phyloP scores from a whole-genome alignment of 495 filamentous ascomycete genomes.

The Mycothermus thermophilus region DNA sequence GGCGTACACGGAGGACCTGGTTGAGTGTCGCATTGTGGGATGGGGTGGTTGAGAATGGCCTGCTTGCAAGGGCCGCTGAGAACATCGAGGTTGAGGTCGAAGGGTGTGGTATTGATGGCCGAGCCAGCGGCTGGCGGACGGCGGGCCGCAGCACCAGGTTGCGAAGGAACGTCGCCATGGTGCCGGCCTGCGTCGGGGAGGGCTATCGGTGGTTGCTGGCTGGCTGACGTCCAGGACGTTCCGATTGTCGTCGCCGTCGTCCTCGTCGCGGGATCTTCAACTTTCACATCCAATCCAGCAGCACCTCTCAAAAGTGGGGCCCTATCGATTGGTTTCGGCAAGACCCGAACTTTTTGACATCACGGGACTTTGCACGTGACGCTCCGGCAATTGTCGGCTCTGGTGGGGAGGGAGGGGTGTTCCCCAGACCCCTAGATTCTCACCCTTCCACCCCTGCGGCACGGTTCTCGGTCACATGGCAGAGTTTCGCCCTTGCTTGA shows the following conservation, averaged over 20 bases:
- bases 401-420: too few relatives aligned
- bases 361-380: constrained; percentile 12
- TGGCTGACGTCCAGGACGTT: too few relatives aligned
- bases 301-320: neutral
- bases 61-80: constrained; percentile 4
- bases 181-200: constrained; percentile 4
- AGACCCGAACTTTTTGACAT: constrained; percentile 15
- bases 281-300: neutral
- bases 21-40: constrained; percentile 43
- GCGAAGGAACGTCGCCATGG: constrained; percentile 19
- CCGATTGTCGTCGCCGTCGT: constrained; percentile 1
- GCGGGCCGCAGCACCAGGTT: constrained; percentile 15
- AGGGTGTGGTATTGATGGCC: neutral
- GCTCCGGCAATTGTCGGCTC: constrained; percentile 5
- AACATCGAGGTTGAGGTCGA: neutral
- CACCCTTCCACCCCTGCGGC: neutral
- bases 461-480: constrained; percentile 11
- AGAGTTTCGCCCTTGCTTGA: neutral
- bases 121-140: constrained; percentile 13
- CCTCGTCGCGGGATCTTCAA: neutral
- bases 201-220: too few relatives aligned
- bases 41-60: constrained; percentile 38
- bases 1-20: constrained; percentile 40
- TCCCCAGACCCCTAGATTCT: too few relatives aligned
- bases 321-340: neutral